Conservation (phyloP, 805 yeast species). For the Yamadazyma ubonensis region DNA sequence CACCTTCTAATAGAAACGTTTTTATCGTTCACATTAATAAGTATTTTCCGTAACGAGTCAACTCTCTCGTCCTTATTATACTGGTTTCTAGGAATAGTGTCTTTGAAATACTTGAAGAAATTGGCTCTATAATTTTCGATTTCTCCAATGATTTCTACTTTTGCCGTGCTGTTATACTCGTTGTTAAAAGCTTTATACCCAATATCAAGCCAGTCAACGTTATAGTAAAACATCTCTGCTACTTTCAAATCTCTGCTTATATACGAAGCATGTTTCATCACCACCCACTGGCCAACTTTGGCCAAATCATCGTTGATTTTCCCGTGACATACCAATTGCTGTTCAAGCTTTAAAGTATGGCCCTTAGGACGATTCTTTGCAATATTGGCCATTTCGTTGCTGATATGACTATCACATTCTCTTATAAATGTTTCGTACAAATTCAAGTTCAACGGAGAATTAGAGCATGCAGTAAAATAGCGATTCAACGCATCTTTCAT, state of each 20-base stretch:
- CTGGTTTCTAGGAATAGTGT: slow-evolving; percentile 22
- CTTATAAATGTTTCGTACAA: slow-evolving; percentile 59
- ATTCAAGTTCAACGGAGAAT: slow-evolving; percentile 55
- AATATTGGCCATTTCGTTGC: slow-evolving; percentile 27
- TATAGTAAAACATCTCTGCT: slow-evolving; percentile 59
- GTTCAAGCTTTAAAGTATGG: slow-evolving; percentile 53
- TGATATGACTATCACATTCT: slow-evolving; percentile 50
- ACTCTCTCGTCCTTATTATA: slow-evolving; percentile 25
- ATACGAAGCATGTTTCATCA: slow-evolving; percentile 47
- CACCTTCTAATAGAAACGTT: slow-evolving; percentile 30
- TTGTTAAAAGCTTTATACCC: slow-evolving; percentile 6
- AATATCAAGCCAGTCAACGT: slow-evolving; percentile 61
- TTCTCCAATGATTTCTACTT: not conserved
- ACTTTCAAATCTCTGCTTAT: slow-evolving; percentile 47
- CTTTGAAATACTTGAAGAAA: slow-evolving; percentile 5
- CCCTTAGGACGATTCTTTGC: slow-evolving; percentile 23
- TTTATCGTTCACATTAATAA: slow-evolving; percentile 20
- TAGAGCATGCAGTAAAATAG: slow-evolving; percentile 45
- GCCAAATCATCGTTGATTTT: slow-evolving; percentile 48
- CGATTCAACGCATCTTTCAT: slow-evolving; percentile 54
- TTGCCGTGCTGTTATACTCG: slow-evolving; percentile 1
- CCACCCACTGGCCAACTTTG: slow-evolving; percentile 41
- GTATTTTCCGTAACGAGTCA: slow-evolving; percentile 39
- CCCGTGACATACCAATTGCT: slow-evolving; percentile 60
- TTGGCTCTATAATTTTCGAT: not conserved